A percentile compares a stretch with the other conserved stretches of the same genome.
phyloP scores from a whole-genome alignment of 495 filamentous ascomycete genomes.

The Sphaerosporella brunnea region DNA sequence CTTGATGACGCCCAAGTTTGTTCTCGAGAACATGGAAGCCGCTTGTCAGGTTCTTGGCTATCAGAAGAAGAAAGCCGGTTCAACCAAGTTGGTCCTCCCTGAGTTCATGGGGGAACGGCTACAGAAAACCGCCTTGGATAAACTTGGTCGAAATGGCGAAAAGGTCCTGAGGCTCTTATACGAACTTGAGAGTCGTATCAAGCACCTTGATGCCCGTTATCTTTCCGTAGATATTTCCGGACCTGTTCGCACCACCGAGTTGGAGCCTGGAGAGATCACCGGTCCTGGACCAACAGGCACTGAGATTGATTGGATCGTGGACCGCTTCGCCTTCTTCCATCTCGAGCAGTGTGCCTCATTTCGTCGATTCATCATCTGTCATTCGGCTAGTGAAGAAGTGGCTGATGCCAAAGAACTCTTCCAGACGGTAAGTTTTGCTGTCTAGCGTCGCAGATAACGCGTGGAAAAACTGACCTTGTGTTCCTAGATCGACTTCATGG shows the following conservation, averaged over 20 bases:
- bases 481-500: too few species aligned
- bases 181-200: conserved; percentile 11
- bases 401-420: background rate
- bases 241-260: background rate
- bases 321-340: conserved; percentile 20
- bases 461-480: too few species aligned
- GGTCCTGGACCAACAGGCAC: conserved; percentile 6
- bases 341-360: conserved; percentile 14
- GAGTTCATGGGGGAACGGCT: conserved; percentile 9
- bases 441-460: too few species aligned
- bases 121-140: conserved; percentile 8
- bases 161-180: background rate
- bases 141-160: conserved; percentile 6
- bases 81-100: conserved; percentile 16
- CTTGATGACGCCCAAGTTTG: conserved; percentile 18
- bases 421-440: background rate
- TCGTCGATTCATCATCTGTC: conserved; percentile 20
- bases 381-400: conserved; percentile 12
- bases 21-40: conserved; percentile 10
- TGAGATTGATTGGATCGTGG: conserved; percentile 18
- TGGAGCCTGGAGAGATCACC: conserved; percentile 2
- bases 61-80: conserved; percentile 18
- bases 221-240: background rate
- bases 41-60: conserved; percentile 14
- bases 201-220: too few species aligned